Evolutionary conservation across 805 yeast species (phyloP), one percentile per base, ranked within the genome.

Genomic region (Lachancea sp.): DNA sequence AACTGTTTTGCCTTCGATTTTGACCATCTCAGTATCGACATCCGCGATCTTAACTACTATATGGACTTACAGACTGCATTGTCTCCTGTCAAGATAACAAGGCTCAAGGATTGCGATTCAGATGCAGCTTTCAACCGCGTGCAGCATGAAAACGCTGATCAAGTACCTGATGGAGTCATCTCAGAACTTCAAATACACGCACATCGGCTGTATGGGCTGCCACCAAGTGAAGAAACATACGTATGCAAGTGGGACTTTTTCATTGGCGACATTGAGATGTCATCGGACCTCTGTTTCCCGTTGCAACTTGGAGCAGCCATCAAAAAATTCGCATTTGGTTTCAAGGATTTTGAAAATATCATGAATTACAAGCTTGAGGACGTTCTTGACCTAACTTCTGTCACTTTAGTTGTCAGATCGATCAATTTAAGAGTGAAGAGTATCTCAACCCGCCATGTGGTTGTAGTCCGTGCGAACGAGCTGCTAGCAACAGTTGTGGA

Each of bases 181-280:
- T 71, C 80, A 1, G 78, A 79, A 36, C 53, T 85, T 11, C 57
- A 73, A 2, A 71, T 87, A 19, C 95, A 86, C 62, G 95, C 96
- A 1, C 96, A 91, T 62, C 72, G 98, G 56, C 80, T 90, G 81
- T 88, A 88, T 68, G 99, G 99, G 0, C 60, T 88, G 2, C 96
- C 96, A 0, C 97, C 97, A 0, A 69, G 72, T 7, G 95, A 87
- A 58, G 88, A 91, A 0, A 87, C 97, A 0, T 93, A 86, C 59
- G 79, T 77, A 51, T 89, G 96, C 56, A 82, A 85, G 48, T 93
- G 99, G 99, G 90, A 84, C 48, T 78, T 93, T 53, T 77, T 75
- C 22, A 58, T 83, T 1, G 95, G 90, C 9, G 69, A 68, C 3
- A 65, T 89, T 3, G 46, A 54, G 1, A 63, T 86, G 11, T 73